Percentiles rank a stretch among this genome's conserved stretches.
phyloP scores from a whole-genome alignment of 148 eudicot genomes.

The Rhododendron henanense region DNA sequence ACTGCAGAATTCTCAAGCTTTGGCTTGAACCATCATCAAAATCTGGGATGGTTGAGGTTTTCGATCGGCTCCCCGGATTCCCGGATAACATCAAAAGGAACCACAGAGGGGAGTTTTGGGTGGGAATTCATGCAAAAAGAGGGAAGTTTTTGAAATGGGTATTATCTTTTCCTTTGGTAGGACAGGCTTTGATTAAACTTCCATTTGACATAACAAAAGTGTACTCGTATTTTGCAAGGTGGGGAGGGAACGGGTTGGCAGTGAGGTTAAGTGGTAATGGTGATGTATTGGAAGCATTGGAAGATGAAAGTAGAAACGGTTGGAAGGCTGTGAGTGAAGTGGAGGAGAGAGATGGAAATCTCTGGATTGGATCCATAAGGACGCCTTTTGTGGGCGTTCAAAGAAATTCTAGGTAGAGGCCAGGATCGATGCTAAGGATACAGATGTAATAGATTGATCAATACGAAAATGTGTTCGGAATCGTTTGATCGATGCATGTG shows the following conservation, averaged over 20 bases:
- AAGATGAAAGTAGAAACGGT: slow-evolving; percentile 41
- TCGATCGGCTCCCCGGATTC: slow-evolving; percentile 51
- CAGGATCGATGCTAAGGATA: no score
- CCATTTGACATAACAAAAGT: slow-evolving; percentile 41
- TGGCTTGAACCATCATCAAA: slow-evolving; percentile 43
- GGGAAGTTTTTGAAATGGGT: slow-evolving; percentile 35
- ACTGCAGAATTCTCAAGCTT: slow-evolving; percentile 42
- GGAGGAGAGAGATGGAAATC: slow-evolving; percentile 53
- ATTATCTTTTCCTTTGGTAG: slow-evolving; percentile 44
- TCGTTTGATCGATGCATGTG: no score
- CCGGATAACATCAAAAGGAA: slow-evolving; percentile 50
- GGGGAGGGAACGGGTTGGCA: slow-evolving; percentile 54
- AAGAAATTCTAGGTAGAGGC: background rate
- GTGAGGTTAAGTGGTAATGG: slow-evolving; percentile 57
- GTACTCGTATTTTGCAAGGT: slow-evolving; percentile 20
- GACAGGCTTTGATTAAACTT: slow-evolving; percentile 34
- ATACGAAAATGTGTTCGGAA: no score
- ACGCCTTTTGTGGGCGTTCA: slow-evolving; percentile 46
- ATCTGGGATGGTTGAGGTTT: slow-evolving; percentile 34
- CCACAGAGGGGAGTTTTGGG: slow-evolving; percentile 68
- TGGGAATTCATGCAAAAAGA: slow-evolving; percentile 53
- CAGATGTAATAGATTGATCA: no score
- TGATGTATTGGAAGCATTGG: slow-evolving; percentile 45
- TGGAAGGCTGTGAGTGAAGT: slow-evolving; percentile 80
- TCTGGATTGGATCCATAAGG: slow-evolving; percentile 77